Evolutionary conservation across 768 basidiomycete species (phyloP), one percentile per base, ranked within the genome.

Genomic region (Psilocybe cubensis): DNA sequence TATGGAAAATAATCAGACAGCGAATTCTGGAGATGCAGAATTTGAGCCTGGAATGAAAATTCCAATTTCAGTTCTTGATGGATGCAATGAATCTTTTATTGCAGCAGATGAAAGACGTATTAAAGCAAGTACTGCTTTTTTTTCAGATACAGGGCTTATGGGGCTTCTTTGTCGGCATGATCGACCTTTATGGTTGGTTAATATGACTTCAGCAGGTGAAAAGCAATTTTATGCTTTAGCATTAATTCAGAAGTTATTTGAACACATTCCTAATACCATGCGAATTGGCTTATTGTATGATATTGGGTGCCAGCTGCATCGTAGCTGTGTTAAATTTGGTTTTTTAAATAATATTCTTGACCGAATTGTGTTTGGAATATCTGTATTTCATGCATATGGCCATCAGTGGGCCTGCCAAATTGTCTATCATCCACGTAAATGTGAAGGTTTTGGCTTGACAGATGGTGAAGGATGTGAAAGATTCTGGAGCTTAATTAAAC

Each of bases 381-480:
- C 73, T 1, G 72, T 75, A 0, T 74, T 78, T 58, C 76, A 79
- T 67, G 72, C 73, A 0, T 78, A 73, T 56, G 73, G 75, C 1
- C 77, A 79, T 53, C 68, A 73, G 33, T 77, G 76, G 75, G 62
- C 70, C 9, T 76, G 74, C 52, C 73, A 76, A 41, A 18, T 75
- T 2, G 57, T 72, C 4, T 77, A 69, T 59, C 70, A 77, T 52
- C 77, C 76, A 3, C 56, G 72, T 3, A 69, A 72, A 35, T 61
- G 68, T 31, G 24, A 51, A n/a, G 72, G 73, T 0, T 69, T 70
- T 54, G 72, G 70, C 4, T 60, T 68, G 21, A 61, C 66, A 0
- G 63, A 71, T 61, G 68, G 66, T 0, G 70, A 75, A 52, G 70
- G 74, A 1, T 65, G 66, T 60, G 71, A 76, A 54, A 48, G 64